Evolutionary conservation across 257 asterid species (phyloP).

Genomic region (Cruciata laevipes): DNA sequence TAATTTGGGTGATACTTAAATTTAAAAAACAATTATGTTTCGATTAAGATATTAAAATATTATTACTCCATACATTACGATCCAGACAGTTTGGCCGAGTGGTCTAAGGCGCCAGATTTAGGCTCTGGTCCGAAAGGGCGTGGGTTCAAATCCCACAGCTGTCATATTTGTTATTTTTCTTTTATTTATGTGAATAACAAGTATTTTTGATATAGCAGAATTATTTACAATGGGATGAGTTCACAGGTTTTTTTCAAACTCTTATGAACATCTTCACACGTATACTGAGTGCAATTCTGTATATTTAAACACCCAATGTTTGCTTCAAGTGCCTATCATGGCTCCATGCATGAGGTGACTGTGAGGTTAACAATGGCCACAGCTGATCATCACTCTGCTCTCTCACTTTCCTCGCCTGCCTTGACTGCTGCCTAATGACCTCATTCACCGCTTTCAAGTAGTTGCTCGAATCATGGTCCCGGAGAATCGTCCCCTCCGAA

Average conservation of each 20-base stretch:
- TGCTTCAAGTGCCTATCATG: conserved; percentile 31
- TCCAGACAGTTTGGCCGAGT: conserved; percentile 99
- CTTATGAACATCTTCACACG: background rate
- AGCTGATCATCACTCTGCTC: conserved; percentile 52
- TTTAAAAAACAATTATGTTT: too few species aligned
- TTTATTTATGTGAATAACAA: too few species aligned
- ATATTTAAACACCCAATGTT: conserved; percentile 14
- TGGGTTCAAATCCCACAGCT: conserved; percentile 57
- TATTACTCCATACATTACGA: too few species aligned
- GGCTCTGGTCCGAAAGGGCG: conserved; percentile 99
- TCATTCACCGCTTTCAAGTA: conserved; percentile 16
- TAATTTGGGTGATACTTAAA: too few species aligned
- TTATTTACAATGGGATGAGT: background rate
- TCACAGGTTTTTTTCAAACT: background rate
- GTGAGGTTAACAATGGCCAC: conserved; percentile 56
- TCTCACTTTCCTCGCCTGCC: conserved; percentile 34
- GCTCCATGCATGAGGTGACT: conserved; percentile 76
- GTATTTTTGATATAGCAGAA: too few species aligned
- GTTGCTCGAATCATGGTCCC: conserved; percentile 90
- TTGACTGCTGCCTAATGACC: conserved; percentile 40
- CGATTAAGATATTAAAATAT: too few species aligned
- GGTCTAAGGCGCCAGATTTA: conserved; percentile 99
- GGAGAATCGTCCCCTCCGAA: conserved; percentile 61
- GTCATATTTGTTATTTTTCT: background rate
- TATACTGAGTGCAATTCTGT: background rate